These are phyloP conservation scores for Salix viminalis DNA, from an alignment of 345 rosid genomes.

Conservation along the genomic window DNA sequence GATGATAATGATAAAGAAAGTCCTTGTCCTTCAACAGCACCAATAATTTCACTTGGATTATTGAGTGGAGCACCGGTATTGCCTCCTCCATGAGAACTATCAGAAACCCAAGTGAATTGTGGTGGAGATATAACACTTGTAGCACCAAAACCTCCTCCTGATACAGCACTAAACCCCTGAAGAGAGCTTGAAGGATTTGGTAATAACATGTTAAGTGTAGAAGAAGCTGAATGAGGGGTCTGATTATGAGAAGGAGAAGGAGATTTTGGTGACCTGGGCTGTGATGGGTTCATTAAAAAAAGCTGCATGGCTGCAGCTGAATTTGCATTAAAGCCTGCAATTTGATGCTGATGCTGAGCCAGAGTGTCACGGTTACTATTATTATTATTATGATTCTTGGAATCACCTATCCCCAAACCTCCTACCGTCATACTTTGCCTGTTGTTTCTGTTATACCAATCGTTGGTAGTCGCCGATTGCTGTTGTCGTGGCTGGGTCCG, in stretches of 20 bases:
- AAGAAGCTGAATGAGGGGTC: conserved; percentile 34
- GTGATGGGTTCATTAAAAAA: conserved; percentile 72
- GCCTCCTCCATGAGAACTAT: conserved; percentile 36
- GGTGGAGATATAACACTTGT: conserved; percentile 39
- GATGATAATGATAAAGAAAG: conserved; percentile 83
- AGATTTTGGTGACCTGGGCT: conserved; percentile 66
- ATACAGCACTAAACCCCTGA: conserved; percentile 35
- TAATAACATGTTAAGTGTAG: conserved; percentile 84
- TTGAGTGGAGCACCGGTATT: conserved; percentile 22
- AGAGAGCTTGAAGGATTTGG: conserved; percentile 60
- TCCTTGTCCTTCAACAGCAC: conserved; percentile 71
- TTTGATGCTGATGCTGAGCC: conserved; percentile 47
- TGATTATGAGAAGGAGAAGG: conserved; percentile 41
- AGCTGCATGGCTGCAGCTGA: conserved; percentile 92
- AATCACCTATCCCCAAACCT: conserved; percentile 30
- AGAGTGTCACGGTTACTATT: conserved; percentile 22
- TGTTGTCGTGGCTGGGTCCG: conserved; percentile 16
- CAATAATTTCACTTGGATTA: conserved; percentile 46
- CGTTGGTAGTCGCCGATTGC: conserved; percentile 19
- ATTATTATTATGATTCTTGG: conserved; percentile 23
- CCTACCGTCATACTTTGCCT: conserved; percentile 18
- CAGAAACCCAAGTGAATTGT: conserved; percentile 65
- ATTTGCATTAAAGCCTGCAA: conserved; percentile 62
- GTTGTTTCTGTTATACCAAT: conserved; percentile 42
- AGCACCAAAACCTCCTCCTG: conserved; percentile 27